Base-by-base conservation (phyloP, 2,329 filamentous ascomycete species). In the Colletotrichum plurivorum region DNA sequence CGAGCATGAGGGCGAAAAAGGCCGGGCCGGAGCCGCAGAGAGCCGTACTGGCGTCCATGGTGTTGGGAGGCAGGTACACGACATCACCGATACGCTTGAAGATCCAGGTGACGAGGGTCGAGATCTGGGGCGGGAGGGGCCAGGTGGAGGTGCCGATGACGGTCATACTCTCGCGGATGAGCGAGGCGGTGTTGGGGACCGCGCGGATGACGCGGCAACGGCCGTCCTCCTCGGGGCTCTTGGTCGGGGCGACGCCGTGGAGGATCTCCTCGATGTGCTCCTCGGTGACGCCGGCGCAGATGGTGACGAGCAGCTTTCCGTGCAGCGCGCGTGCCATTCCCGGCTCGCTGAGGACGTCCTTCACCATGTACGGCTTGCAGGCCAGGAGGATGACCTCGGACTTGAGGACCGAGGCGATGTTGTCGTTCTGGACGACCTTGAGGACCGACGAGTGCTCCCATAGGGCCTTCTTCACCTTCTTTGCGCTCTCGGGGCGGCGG, bases 101-200 rank as follows among this genome's bases (percentile, higher is more conserved):
- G 75, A 95, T 92, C 90, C 92, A 94, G 36, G 88, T 90, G 18
- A 94, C 87, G 12, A 95, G 85, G 69, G 76, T 80, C 53, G 87
- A 82, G 36, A 85, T 85, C 18, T 84, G 80, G 1, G 84, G 76
- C 5, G 86, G 83, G 15, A 93, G 82, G 3, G 90, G 85, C 9
- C 90, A 88, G 9, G 83, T 84, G 7, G 86, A 84, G 53, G 86
- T 89, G 55, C 89, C 90, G 73, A 97, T 92, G 62, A 96, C 90
- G 4, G 92, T 95, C 93, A 96, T 96, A 73, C 89, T 91, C 80
- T 97, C 91, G 54, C 93, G 84, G 67, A 97, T 92, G 56, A 93
- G 86, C 27, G 91, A 90, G 12, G 94, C 93, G 0, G 93, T 95
- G 83, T 97, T 97, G 73, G 94, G 94, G 89, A 97, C 94, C 63